phyloP scores from a whole-genome alignment of 2,329 filamentous ascomycete genomes.

The Pseudogymnoascus pannorum region DNA sequence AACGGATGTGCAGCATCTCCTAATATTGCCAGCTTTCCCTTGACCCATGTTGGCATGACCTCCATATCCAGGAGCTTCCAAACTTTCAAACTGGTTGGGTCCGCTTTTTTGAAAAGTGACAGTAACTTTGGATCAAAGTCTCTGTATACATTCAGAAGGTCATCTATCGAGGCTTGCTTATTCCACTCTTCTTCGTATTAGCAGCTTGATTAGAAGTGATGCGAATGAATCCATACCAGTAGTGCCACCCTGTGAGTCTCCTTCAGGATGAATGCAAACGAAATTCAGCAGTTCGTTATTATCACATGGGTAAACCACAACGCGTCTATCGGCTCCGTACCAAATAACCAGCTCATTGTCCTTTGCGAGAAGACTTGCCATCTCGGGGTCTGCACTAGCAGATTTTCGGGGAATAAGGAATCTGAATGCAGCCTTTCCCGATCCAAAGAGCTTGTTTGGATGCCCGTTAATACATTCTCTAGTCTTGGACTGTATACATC shows the following conservation, averaged over 20 bases:
- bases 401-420: slow-evolving; percentile 19
- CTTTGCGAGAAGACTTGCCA: slow-evolving; percentile 27
- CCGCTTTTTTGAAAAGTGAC: slow-evolving; percentile 36
- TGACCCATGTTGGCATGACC: slow-evolving; percentile 46
- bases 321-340: slow-evolving; percentile 35
- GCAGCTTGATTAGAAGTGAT: neutral
- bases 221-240: slow-evolving; percentile 1
- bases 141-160: slow-evolving; percentile 34
- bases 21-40: slow-evolving; percentile 47
- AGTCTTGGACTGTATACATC: slow-evolving; percentile 9
- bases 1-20: slow-evolving; percentile 66
- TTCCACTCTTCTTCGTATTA: slow-evolving; percentile 32
- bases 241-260: slow-evolving; percentile 30
- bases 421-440: slow-evolving; percentile 20
- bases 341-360: slow-evolving; percentile 32
- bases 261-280: slow-evolving; percentile 44
- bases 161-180: slow-evolving; percentile 30
- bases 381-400: slow-evolving; percentile 30
- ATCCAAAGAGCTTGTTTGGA: slow-evolving; percentile 9
- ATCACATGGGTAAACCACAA: slow-evolving; percentile 42
- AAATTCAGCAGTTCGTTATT: slow-evolving; percentile 41
- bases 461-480: slow-evolving; percentile 11
- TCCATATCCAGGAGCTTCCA: slow-evolving; percentile 59
- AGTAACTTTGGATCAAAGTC: slow-evolving; percentile 37
- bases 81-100: slow-evolving; percentile 40